These are phyloP conservation scores for Reticulascus tulasneorum DNA, from an alignment of 2,329 filamentous ascomycete species.

Conservation along the genomic window DNA sequence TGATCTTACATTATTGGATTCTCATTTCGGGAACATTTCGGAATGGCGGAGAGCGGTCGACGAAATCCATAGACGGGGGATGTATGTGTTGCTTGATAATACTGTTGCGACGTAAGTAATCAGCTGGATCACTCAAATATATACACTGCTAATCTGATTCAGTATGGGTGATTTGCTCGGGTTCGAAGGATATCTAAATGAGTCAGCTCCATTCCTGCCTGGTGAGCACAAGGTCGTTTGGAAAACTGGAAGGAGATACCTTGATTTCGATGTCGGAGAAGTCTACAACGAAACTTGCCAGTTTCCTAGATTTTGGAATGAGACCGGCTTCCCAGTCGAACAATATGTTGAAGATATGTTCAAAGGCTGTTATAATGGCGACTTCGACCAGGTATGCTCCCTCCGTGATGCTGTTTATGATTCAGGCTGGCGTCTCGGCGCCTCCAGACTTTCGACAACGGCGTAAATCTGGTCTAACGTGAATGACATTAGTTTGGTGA, in stretches of 20 bases:
- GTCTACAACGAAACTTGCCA: slow-evolving; percentile 48
- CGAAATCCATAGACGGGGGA: slow-evolving; percentile 56
- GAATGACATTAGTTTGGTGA: slow-evolving; percentile 45
- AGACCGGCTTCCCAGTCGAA: slow-evolving; percentile 48
- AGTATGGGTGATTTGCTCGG: slow-evolving; percentile 62
- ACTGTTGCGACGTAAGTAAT: slow-evolving; percentile 61
- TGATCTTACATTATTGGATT: slow-evolving; percentile 61
- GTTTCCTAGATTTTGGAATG: slow-evolving; percentile 60
- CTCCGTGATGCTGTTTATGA: no score
- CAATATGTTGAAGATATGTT: slow-evolving; percentile 42
- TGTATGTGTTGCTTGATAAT: slow-evolving; percentile 64
- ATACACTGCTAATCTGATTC: no score
- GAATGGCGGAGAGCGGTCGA: slow-evolving; percentile 53
- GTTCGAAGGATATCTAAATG: slow-evolving; percentile 57
- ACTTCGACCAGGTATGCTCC: slow-evolving; percentile 51
- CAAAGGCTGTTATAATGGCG: slow-evolving; percentile 56
- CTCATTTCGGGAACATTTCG: slow-evolving; percentile 57
- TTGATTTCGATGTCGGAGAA: slow-evolving; percentile 54
- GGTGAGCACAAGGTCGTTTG: slow-evolving; percentile 55
- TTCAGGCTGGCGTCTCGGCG: no score
- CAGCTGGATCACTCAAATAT: no score
- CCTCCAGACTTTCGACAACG: no score
- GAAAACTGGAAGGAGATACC: slow-evolving; percentile 51
- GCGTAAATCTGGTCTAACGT: neutral
- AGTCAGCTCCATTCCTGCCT: slow-evolving; percentile 49